Conservation (phyloP, 768 basidiomycete species). For the Trametes meyenii region DNA sequence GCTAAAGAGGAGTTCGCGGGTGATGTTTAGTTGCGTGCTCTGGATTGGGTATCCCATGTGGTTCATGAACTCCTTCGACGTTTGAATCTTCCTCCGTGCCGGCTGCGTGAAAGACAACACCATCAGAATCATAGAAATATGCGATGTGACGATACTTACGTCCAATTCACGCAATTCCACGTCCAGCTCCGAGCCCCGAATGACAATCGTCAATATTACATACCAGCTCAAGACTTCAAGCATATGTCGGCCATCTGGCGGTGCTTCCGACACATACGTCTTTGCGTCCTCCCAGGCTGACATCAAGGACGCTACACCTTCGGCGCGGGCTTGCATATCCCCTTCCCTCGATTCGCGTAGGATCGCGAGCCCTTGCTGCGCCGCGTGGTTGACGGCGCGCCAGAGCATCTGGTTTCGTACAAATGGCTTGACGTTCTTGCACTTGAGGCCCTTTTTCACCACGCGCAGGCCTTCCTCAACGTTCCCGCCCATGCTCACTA, state of each 20-base stretch:
- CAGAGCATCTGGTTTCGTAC: slow-evolving; percentile 59
- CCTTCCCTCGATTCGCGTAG: slow-evolving; percentile 45
- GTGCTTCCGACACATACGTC: slow-evolving; percentile 53
- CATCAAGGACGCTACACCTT: slow-evolving; percentile 61
- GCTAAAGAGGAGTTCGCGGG: slow-evolving; percentile 51
- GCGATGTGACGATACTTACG: slow-evolving; percentile 36
- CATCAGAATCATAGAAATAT: no score
- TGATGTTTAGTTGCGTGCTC: slow-evolving; percentile 53
- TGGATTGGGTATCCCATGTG: slow-evolving; percentile 50
- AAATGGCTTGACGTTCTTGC: slow-evolving; percentile 56
- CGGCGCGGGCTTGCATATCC: slow-evolving; percentile 6
- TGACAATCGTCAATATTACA: slow-evolving; percentile 52
- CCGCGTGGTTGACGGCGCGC: slow-evolving; percentile 49
- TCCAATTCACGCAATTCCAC: slow-evolving; percentile 53
- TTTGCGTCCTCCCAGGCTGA: slow-evolving; percentile 66
- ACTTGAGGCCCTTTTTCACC: slow-evolving; percentile 68
- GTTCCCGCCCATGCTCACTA: slow-evolving; percentile 52
- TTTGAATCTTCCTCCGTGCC: slow-evolving; percentile 46
- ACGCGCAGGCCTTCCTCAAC: slow-evolving; percentile 53
- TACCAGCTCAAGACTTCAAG: slow-evolving; percentile 62
- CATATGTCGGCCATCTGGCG: slow-evolving; percentile 65
- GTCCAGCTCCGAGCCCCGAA: slow-evolving; percentile 54
- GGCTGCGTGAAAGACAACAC: slow-evolving; percentile 22
- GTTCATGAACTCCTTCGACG: slow-evolving; percentile 53
- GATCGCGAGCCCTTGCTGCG: slow-evolving; percentile 3